Evolutionary conservation across 257 asterid genomes (phyloP), one percentile per base, ranked within the genome.

Genomic region (Marsdenia floribunda): DNA sequence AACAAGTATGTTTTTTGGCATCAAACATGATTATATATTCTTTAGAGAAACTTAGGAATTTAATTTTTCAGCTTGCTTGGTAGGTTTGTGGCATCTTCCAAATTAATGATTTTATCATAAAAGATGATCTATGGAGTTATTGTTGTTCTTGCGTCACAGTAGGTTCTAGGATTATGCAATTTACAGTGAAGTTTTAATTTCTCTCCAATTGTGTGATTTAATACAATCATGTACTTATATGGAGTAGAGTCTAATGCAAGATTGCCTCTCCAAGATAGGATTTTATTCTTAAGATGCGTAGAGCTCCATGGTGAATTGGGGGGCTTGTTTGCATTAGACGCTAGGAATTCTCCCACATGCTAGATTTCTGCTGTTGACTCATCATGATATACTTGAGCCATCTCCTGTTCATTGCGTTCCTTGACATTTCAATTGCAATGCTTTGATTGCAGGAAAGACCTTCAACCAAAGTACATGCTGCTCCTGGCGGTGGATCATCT

Each of bases 391-490:
- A 42, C 49, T 8, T 44, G 9, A 44, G 38, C 38, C 55, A 24
- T 42, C 33, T 24, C 38, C 12, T 66, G 49, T 5, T 29, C 16
- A 38, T 46, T 21, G 22, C 0, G 35, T 22, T 26, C 11, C 40
- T 7, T 16, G 24, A 37, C 49, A 16, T 37, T 69, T 22, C 37
- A 13, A 1, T 42, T 72, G 22, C 50, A 8, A 50, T 49, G 3
- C 26, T 35, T 33, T 50, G 0, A 44, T 76, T 68, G 38, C 72
- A 70, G 83, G 72, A 73, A 18, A 68, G 77, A 59, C 76, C 80
- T 21, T 89, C 97, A 4, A 92, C 97, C 14, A 92, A 89, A 87
- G 98, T 92, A 33, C 92, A 86, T 69, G 96, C 97, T 47, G 96
- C 96, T 8, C 98, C 98, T 3, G 97, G 98, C 0, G 97, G 97